phyloP scores from a whole-genome alignment of 305 asterid genomes.

The Rubia peregrina region DNA sequence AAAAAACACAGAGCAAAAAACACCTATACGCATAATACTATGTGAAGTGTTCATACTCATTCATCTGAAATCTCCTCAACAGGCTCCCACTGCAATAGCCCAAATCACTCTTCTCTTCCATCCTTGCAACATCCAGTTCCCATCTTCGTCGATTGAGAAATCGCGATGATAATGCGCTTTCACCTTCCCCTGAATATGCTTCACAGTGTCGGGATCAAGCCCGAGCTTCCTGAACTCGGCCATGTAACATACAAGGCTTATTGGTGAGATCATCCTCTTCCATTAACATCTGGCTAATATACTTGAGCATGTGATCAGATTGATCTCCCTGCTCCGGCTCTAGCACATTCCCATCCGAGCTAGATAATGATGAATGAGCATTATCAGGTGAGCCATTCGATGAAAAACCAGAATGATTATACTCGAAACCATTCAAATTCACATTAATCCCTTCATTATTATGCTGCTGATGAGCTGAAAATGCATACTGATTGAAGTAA shows the following conservation, averaged over 20 bases:
- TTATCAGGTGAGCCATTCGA: constrained; percentile 8
- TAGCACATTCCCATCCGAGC: constrained; percentile 28
- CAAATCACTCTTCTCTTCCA: constrained; percentile 64
- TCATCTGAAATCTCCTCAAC: neutral
- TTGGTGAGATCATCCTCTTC: constrained; percentile 28
- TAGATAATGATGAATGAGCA: constrained; percentile 11
- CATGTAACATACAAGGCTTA: constrained; percentile 30
- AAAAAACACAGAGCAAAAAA: neutral
- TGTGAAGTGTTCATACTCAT: neutral
- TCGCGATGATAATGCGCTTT: constrained; percentile 39
- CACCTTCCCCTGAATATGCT: constrained; percentile 35
- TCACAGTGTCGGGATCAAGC: constrained; percentile 33
- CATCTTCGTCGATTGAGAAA: constrained; percentile 45
- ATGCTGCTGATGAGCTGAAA: constrained; percentile 4
- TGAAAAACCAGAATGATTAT: constrained; percentile 2
- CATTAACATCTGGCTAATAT: constrained; percentile 26
- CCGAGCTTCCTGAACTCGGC: constrained; percentile 50
- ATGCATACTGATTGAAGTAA: neutral
- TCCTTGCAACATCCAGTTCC: constrained; percentile 72
- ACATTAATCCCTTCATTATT: neutral
- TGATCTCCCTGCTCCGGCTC: constrained; percentile 27
- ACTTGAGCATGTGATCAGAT: constrained; percentile 33
- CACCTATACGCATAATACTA: neutral
- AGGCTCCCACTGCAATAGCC: constrained; percentile 66
- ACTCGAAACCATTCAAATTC: neutral